Evolutionary conservation across 1,139 yeast species (phyloP), one percentile per base, ranked within the genome.

Genomic region (Debaryomyces udenii): DNA sequence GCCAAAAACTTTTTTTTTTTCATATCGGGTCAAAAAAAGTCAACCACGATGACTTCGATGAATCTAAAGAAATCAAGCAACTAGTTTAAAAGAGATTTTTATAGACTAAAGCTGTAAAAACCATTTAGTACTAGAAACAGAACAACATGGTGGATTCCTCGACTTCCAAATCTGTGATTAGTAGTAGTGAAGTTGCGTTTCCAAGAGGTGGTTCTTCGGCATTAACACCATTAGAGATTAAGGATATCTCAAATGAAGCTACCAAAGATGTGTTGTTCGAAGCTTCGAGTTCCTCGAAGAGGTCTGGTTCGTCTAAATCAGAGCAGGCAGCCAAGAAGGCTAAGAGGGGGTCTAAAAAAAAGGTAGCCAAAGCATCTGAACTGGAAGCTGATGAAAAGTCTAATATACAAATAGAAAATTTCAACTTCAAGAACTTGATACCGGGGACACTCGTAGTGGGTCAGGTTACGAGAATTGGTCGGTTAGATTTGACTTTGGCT

Each of bases 161-260:
- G 9, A 26, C 34, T 10, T 35, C 43, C 17, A 39, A 45, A 17
- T 47, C 57, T 34, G 48, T 48, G 17, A 48, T 70, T 43, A 68
- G 66, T 44, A 69, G 70, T 46, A 77, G 73, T 48, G 94, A 86
- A 49, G 77, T 81, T 40, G 80, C 96, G 14, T 93, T 93, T 59
- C 99, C 99, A 38, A 84, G 99, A 80, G 99, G 99, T 54, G 97
- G 97, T 41, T 80, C 86, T 9, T 78, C 91, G 17, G 88, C 83
- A 13, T 76, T 91, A 61, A 81, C 96, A 2, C 91, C 99, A 4
- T 68, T 93, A 51, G 99, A 93, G 66, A 82, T 89, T 52, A 90
- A 90, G 61, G 95, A 90, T 59, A 94, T 91, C 41, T 83, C 96
- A 30, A 90, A 89, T 57, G 96, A 93, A 62, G 99, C 94, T 33